Conservation (phyloP, 192 early-diverging fungal genomes). For the Backusella morwellensis region DNA sequence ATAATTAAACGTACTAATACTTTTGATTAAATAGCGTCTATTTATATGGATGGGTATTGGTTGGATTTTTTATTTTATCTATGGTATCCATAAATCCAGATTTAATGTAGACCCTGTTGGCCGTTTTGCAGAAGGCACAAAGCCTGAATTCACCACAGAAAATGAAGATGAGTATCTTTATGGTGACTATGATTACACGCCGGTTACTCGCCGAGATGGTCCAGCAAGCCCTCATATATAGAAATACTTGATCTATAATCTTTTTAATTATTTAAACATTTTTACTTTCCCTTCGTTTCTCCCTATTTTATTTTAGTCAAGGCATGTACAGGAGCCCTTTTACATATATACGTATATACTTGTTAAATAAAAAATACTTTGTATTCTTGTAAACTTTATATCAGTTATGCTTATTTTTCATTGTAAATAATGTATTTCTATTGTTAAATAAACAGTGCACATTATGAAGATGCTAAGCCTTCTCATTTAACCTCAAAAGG, state of each 20-base stretch:
- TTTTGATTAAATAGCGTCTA: conserved; percentile 42
- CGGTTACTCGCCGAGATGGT: neutral
- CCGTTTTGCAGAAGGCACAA: conserved; percentile 13
- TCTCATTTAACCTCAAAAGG: no score
- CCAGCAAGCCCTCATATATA: neutral
- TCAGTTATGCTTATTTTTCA: no score
- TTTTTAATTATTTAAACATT: neutral
- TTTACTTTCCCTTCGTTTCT: neutral
- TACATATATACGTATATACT: neutral
- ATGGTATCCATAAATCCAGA: conserved; percentile 63
- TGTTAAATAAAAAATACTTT: neutral
- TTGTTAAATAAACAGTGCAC: no score
- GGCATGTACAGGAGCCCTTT: neutral
- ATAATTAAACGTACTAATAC: neutral
- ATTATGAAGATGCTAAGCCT: no score
- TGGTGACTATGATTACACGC: neutral
- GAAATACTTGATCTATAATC: neutral
- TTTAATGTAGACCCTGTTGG: conserved; percentile 45
- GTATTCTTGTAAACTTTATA: neutral
- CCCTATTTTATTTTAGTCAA: neutral
- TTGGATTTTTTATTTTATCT: conserved; percentile 68
- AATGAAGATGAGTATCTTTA: neutral
- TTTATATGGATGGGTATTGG: conserved; percentile 80
- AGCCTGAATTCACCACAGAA: neutral
- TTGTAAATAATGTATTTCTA: no score